Evolutionary conservation across 495 filamentous ascomycete genomes (phyloP).

Genomic region (Podospora tetraspora): DNA sequence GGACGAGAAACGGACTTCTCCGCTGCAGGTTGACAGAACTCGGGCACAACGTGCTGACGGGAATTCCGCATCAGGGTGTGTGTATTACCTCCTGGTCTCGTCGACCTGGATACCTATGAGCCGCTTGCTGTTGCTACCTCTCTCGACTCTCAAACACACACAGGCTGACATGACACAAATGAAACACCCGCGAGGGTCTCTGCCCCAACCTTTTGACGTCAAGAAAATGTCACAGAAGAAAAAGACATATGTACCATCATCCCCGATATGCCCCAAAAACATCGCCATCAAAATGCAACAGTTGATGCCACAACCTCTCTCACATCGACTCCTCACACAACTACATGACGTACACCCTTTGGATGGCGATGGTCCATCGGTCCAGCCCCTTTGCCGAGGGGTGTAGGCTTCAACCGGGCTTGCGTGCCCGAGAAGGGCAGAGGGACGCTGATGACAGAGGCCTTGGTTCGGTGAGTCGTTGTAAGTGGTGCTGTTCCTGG

Average conservation of each 20-base stretch:
- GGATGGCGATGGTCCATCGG: constrained; percentile 26
- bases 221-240: not conserved
- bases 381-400: constrained; percentile 21
- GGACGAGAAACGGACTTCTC: not conserved
- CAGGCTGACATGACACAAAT: constrained; percentile 5
- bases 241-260: constrained; percentile 7
- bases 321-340: not conserved
- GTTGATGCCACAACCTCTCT: not conserved
- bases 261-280: not conserved
- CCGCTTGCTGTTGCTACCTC: not conserved
- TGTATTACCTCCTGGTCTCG: not conserved
- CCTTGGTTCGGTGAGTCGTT: not conserved
- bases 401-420: constrained; percentile 10
- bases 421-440: not conserved
- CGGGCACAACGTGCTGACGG: not conserved
- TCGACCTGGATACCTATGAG: not conserved
- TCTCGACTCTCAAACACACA: not conserved
- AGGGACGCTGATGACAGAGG: not conserved
- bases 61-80: not conserved
- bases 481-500: not conserved
- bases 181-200: not conserved
- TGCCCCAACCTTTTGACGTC: not conserved
- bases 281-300: not conserved
- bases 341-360: not conserved
- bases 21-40: not conserved